Conservation (phyloP, 2,329 filamentous ascomycete species). For the Talaromyces sp. region DNA sequence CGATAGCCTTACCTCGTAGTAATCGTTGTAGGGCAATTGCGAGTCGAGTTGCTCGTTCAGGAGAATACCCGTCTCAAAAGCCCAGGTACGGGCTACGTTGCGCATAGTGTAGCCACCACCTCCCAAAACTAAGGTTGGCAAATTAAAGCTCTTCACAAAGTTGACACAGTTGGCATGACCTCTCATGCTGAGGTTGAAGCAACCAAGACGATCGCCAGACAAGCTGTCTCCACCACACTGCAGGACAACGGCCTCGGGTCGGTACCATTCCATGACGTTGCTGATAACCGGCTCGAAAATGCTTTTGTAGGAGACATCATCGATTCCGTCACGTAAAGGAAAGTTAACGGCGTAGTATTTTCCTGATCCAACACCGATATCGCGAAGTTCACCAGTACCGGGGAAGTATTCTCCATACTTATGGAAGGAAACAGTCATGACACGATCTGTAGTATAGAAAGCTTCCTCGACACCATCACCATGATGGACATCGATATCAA, state of each 20-base stretch:
- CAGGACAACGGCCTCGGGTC: slow-evolving; percentile 64
- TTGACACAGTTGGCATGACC: slow-evolving; percentile 68
- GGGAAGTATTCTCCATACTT: slow-evolving; percentile 72
- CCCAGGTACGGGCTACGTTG: slow-evolving; percentile 61
- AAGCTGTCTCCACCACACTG: slow-evolving; percentile 67
- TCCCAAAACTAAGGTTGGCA: slow-evolving; percentile 63
- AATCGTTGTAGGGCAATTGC: slow-evolving; percentile 92
- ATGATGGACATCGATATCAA: slow-evolving; percentile 66
- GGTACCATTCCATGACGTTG: slow-evolving; percentile 66
- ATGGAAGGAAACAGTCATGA: slow-evolving; percentile 70
- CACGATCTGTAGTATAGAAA: slow-evolving; percentile 67
- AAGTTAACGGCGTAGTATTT: slow-evolving; percentile 69
- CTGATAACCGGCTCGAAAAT: slow-evolving; percentile 67
- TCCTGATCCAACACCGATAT: slow-evolving; percentile 64
- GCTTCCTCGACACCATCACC: slow-evolving; percentile 68
- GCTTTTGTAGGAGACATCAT: slow-evolving; percentile 63
- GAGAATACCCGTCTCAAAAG: slow-evolving; percentile 70
- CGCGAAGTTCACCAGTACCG: slow-evolving; percentile 64
- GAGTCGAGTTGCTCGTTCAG: slow-evolving; percentile 77
- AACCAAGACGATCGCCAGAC: slow-evolving; percentile 64
- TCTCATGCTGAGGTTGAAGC: slow-evolving; percentile 68
- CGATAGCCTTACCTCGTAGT: slow-evolving; percentile 63
- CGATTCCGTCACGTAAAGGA: slow-evolving; percentile 65
- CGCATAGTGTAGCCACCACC: slow-evolving; percentile 69
- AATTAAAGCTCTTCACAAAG: slow-evolving; percentile 64